Evolutionary conservation across 352 stramenopile genomes (phyloP).

Genomic region (Phytopythium boreale): DNA sequence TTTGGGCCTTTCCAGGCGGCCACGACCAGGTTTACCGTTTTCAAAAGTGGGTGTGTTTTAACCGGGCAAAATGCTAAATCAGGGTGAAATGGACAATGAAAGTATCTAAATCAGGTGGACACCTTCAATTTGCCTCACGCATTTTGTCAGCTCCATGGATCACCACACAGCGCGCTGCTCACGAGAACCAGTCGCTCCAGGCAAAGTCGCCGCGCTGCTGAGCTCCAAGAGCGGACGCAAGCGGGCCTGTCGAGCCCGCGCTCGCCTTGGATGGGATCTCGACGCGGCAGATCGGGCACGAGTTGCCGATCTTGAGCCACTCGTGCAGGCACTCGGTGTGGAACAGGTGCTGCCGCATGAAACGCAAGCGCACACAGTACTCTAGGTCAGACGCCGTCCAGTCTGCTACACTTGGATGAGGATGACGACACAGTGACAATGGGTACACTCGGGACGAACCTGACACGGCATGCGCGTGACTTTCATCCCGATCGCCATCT

Average conservation of each 20-base stretch:
- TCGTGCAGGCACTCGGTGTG: slow-evolving; percentile 73
- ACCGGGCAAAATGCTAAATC: no score
- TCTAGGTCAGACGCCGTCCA: neutral
- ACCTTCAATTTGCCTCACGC: neutral
- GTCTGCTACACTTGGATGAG: no score
- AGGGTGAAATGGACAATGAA: no score
- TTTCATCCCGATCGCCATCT: slow-evolving; percentile 65
- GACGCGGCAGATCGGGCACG: slow-evolving; percentile 78
- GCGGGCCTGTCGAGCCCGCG: slow-evolving; percentile 5
- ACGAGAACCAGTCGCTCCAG: slow-evolving; percentile 83
- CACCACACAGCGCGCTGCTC: neutral
- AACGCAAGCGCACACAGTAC: slow-evolving; percentile 3
- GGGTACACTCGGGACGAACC: slow-evolving; percentile 16
- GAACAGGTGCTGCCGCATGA: slow-evolving; percentile 66
- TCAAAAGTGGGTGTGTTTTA: neutral
- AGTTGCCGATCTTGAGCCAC: slow-evolving; percentile 84
- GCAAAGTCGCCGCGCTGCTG: slow-evolving; percentile 55
- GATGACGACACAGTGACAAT: no score
- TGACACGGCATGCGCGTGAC: slow-evolving; percentile 73
- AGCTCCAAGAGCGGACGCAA: slow-evolving; percentile 25
- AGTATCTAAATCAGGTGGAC: neutral
- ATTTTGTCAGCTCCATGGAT: neutral
- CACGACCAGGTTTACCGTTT: neutral
- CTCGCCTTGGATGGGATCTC: slow-evolving; percentile 60
- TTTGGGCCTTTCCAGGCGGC: neutral